Conservation (phyloP, 345 rosid genomes). For the Pelargonium nanum region DNA sequence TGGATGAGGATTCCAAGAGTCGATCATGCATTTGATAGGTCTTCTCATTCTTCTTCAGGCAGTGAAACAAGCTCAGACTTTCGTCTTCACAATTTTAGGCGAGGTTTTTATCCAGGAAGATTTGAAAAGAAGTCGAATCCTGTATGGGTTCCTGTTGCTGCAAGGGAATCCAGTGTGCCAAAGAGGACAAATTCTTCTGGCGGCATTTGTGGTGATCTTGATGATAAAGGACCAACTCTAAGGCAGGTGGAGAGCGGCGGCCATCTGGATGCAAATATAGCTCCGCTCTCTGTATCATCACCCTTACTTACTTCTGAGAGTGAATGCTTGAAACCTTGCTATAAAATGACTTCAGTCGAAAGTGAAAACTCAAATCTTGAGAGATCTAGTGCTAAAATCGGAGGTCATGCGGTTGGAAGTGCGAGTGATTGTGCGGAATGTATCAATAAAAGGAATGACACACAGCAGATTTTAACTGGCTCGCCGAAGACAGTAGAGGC, state of each 20-base stretch:
- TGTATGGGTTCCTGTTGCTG: slow-evolving; percentile 13
- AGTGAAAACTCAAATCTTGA: slow-evolving; percentile 6
- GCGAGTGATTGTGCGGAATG: slow-evolving; percentile 1
- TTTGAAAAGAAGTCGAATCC: slow-evolving; percentile 12
- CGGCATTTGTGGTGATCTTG: neutral
- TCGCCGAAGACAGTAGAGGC: slow-evolving; percentile 4
- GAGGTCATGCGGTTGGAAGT: neutral
- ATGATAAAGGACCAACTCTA: neutral
- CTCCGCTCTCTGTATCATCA: slow-evolving; percentile 2
- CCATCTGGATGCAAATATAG: neutral
- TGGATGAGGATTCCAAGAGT: slow-evolving; percentile 5
- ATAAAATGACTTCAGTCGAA: slow-evolving; percentile 1
- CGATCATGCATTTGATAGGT: slow-evolving; percentile 2
- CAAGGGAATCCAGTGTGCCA: slow-evolving; percentile 1
- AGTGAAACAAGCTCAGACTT: slow-evolving; percentile 2
- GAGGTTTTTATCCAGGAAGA: slow-evolving; percentile 4
- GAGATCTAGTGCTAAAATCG: neutral
- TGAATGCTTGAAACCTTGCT: neutral
- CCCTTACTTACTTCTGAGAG: neutral
- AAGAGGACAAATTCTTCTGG: slow-evolving; percentile 9
- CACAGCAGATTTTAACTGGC: slow-evolving; percentile 1
- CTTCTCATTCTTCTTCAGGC: slow-evolving; percentile 5
- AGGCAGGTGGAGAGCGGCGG: neutral
- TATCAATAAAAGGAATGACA: slow-evolving; percentile 3
- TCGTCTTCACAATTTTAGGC: neutral